Evolutionary conservation across 495 filamentous ascomycete genomes (phyloP), one percentile per base, ranked within the genome.

Genomic region (Filosporella fistucella): DNA sequence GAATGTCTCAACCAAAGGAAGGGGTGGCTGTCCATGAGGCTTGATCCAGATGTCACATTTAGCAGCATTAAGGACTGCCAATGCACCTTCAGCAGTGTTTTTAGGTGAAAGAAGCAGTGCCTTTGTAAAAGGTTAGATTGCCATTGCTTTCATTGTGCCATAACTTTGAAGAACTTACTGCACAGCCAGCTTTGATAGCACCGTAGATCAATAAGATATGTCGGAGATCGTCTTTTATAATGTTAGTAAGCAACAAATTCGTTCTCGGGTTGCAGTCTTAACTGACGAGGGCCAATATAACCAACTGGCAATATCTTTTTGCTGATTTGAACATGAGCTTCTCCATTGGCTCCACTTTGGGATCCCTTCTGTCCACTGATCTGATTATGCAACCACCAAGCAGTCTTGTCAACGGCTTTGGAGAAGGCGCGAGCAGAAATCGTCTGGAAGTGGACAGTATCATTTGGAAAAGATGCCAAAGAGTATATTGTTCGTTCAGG

Each of bases 61-160:
- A 0, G 70, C 66, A 20, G 49, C 54, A 17, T 72, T 65, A 21
- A 75, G 71, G 10, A 74, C 58, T 39, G 59, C 63, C 6, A 72
- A 40, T 47, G 73, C 68, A 2, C 62, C 71, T 45, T 74, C 69
- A 26, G 59, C 57, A 4, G 65, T 63, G 50, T 75, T 75, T 18
- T 70, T 66, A 0, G 70, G 65, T 5, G 70, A 75, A 16, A 72
- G 55, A 18, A 56, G 57, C 10, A 66, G 50, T 30, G 50, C 32
- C 43, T 46, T n/a, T 36, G 47, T 10, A 26, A 43, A 29, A 18
- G 28, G 28, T 8, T 30, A n/a, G n/a, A n/a, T 30, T 30, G 28
- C 21, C 36, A 17, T 16, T 17, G 4, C 36, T 12, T 17, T 38
- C 34, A 39, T 3, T 5, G 3, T 12, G 49, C 35, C 28, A 16